Base-by-base conservation (phyloP, 345 rosid species). In the Pistacia integerrima region DNA sequence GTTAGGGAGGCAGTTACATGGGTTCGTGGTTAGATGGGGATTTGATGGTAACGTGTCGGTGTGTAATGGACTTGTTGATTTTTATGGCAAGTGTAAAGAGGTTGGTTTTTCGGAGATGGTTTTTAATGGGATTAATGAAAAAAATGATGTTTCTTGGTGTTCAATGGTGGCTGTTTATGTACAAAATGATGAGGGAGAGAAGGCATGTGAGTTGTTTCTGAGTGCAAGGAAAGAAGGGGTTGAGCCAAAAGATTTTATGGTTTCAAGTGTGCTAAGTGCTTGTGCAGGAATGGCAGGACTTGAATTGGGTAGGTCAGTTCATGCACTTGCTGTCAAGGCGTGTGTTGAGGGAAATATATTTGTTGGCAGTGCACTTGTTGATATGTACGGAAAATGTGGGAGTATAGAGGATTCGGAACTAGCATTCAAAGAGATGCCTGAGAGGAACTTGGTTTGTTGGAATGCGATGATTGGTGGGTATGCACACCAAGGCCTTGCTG, bases 341-440 rank as follows among this genome's bases (percentile, higher is more conserved):
- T 91, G 97, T 13, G 77, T 86, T 33, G 93, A 85, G 38, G 83
- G 71, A 72, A 87, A 88, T 78, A 65, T 90, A 38, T 91, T 89
- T 76, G 97, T 94, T 3, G 88, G 94, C 49, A 90, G 92, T 80
- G 91, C 97, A 11, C 88, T 93, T 1, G 90, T 92, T 80, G 94
- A 92, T 79, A 90, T 94, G 97, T 94, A 94, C 49, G 97, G 98
- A n/a, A 94, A 92, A 89, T 92, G 98, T 55, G 98, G 97, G 70
- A 84, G 90, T 51, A 82, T 89, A 48, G 81, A 87, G 33, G 92
- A 92, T 70, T 77, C 91, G 4, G 86, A 89, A 76, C 78, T 55
- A 73, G 88, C 81, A 12, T 94, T 94, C 74, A 64, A 78, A 58
- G 89, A 81, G 82, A 86, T 91, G 90, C 86, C 86, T 18, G 88